phyloP scores from a whole-genome alignment of 495 filamentous ascomycete species.

The Penicillium mononematosum region DNA sequence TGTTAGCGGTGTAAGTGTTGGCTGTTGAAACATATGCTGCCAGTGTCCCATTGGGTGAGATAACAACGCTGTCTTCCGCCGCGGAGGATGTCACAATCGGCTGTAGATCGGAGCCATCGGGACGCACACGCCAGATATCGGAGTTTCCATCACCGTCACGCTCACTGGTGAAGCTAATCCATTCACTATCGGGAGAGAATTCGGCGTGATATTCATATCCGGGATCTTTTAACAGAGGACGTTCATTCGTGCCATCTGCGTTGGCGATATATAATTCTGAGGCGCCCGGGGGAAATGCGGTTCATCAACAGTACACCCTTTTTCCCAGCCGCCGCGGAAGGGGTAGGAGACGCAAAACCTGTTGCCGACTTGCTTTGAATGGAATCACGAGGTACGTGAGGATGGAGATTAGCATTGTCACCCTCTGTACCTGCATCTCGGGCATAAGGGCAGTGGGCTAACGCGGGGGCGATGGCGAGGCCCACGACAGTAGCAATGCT shows the following conservation, averaged over 20 bases:
- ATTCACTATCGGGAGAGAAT: conserved; percentile 34
- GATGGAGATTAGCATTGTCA: neutral
- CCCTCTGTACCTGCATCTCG: neutral
- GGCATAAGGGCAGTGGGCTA: conserved; percentile 1
- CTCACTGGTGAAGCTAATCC: conserved; percentile 33
- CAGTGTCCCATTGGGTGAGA: conserved; percentile 31
- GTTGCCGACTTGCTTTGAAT: neutral
- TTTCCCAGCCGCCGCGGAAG: neutral
- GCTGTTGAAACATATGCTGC: conserved; percentile 31
- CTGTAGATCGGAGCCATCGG: conserved; percentile 27
- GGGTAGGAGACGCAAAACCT: neutral
- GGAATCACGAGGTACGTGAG: neutral
- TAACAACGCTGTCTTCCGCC: conserved; percentile 26
- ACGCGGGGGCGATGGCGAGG: conserved; percentile 2
- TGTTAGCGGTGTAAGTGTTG: conserved; percentile 24
- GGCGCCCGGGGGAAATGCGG: conserved; percentile 31
- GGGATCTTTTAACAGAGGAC: conserved; percentile 26
- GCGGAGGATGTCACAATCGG: conserved; percentile 22
- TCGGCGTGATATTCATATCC: conserved; percentile 38
- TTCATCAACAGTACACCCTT: conserved; percentile 36
- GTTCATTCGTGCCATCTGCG: conserved; percentile 33
- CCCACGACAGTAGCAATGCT: conserved; percentile 4
- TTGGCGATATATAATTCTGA: conserved; percentile 37
- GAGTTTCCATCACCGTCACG: conserved; percentile 33
- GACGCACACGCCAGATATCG: conserved; percentile 31